Evolutionary conservation across 306 rosid species (phyloP).

Genomic region (Comarum palustre): DNA sequence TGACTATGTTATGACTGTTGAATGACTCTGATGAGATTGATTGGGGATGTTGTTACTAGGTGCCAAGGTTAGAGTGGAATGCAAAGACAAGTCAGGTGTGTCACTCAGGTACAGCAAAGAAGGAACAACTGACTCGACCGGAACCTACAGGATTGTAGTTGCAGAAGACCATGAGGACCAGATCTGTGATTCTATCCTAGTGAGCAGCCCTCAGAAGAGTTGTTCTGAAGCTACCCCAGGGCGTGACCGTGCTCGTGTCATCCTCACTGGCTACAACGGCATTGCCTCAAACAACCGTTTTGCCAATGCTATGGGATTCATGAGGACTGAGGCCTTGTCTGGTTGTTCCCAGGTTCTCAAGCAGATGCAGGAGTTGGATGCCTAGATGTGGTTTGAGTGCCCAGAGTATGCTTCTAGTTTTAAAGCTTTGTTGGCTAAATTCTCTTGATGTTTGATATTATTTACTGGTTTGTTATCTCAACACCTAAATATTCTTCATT

Average conservation of each 20-base stretch:
- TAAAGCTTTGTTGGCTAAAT: slow-evolving; percentile 20
- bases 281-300: slow-evolving; percentile 51
- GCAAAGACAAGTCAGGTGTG: slow-evolving; percentile 47
- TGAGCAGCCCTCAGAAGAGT: slow-evolving; percentile 52
- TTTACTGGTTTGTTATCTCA: slow-evolving; percentile 41
- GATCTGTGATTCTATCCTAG: slow-evolving; percentile 60
- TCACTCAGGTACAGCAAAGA: slow-evolving; percentile 43
- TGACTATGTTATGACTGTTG: background rate
- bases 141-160: slow-evolving; percentile 49
- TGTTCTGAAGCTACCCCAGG: slow-evolving; percentile 51
- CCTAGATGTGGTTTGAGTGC: slow-evolving; percentile 35
- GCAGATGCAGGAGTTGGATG: slow-evolving; percentile 64
- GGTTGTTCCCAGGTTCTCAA: slow-evolving; percentile 61
- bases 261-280: slow-evolving; percentile 74
- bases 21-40: background rate
- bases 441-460: slow-evolving; percentile 16
- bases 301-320: slow-evolving; percentile 72
- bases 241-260: slow-evolving; percentile 76
- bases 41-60: slow-evolving; percentile 34
- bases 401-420: slow-evolving; percentile 12
- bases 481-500: slow-evolving; percentile 32
- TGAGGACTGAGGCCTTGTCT: slow-evolving; percentile 35
- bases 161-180: slow-evolving; percentile 63
- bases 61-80: slow-evolving; percentile 68
- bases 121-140: slow-evolving; percentile 54